A percentile compares a stretch with the other conserved stretches of the same genome.
Conservation (phyloP, 2,329 filamentous ascomycete species). For the Ceratocystis harringtonii region DNA sequence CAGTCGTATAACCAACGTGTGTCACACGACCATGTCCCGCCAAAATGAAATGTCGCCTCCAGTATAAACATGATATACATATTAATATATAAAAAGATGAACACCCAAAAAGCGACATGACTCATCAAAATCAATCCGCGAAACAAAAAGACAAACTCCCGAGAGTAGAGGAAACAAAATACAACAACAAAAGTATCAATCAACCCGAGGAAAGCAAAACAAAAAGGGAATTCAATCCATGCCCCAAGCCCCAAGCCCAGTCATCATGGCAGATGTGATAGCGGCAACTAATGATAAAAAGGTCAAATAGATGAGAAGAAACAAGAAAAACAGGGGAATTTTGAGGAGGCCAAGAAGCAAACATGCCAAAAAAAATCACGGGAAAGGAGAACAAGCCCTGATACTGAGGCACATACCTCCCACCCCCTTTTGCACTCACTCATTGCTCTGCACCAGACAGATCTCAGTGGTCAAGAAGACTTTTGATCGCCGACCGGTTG, state of each 20-base stretch:
- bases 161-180: neutral
- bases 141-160: too few relatives aligned
- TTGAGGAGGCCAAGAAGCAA: neutral
- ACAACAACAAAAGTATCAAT: neutral
- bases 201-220: neutral
- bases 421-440: neutral
- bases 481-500: slow-evolving; percentile 12
- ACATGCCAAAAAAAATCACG: neutral
- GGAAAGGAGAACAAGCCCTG: neutral
- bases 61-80: too few relatives aligned
- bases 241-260: neutral
- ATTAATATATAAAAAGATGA: neutral
- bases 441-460: neutral
- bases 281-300: neutral
- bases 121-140: too few relatives aligned
- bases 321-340: neutral
- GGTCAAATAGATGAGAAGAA: neutral
- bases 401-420: neutral
- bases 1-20: neutral
- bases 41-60: neutral
- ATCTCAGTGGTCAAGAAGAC: slow-evolving; percentile 10
- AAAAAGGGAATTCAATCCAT: neutral
- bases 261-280: neutral
- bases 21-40: neutral
- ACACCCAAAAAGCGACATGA: neutral